Evolutionary conservation across 2,329 filamentous ascomycete genomes (phyloP), one percentile per base, ranked within the genome.

Genomic region (Ophiostoma piceae): DNA sequence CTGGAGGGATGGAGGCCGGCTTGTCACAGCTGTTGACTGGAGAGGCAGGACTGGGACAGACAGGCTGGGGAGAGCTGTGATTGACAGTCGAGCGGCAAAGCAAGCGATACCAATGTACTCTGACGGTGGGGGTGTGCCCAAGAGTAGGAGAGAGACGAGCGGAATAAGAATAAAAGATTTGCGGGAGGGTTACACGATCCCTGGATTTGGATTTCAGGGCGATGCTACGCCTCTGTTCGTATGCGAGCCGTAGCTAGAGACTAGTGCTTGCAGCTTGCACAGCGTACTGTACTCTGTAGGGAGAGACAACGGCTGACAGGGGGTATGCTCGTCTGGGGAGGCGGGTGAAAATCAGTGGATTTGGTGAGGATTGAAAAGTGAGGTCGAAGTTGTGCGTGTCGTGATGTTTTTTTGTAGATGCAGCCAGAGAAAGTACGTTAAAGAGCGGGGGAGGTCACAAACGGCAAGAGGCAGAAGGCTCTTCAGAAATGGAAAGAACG

Each of bases 151-250:
- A 35, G 57, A 3, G 14, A 62, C 47, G 19, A 12, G 51, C 43
- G 54, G 54, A 64, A 65, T 35, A 39, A 22, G 54, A 66, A 65
- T 64, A 60, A 66, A 64, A 66, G 69, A 66, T 66, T 32, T 70
- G 67, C 69, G 57, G 66, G 43, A 51, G 57, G 35, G 62, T 68
- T 71, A 26, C 62, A 68, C 67, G 67, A 68, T 70, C 35, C 67
- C 62, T 68, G 67, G 67, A 68, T 43, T 57, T 41, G 35, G 62
- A 65, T 64, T 68, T 22, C 22, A 41, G 29, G n/a, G 12, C 62
- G 62, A 65, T 65, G 62, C 62, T 39, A 65, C 62, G 37, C n/a
- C 32, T 37, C 19, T 65, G 19, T 16, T 37, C 62, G 7, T 37
- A 39, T 65, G 35, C 60, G 29, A 6, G 57, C 11, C 7, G n/a